Evolutionary conservation across 108 stramenopile genomes (phyloP), one percentile per base, ranked within the genome.

Genomic region (Nitzschia sp.): DNA sequence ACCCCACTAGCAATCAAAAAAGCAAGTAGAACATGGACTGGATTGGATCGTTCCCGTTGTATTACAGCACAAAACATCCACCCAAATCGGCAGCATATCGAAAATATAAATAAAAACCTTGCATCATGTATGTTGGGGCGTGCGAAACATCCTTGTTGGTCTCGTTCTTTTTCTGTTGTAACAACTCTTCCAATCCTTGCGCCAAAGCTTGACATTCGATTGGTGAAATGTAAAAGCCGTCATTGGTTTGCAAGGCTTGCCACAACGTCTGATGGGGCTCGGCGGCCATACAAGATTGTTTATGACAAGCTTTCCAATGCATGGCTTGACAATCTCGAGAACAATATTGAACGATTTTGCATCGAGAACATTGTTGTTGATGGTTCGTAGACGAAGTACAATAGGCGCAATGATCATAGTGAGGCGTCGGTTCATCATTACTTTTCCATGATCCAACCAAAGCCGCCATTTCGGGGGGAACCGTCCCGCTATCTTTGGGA

Each of bases 261-360:
- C 31, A 64, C 19, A 73, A 46, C 3, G 64, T 34, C 29, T 36
- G 38, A 28, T 32, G n/a, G 15, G 54, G 31, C 17, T 58, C 46
- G 1, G 72, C 72, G 18, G 61, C 46, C 9, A 64, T 25, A 31
- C 72, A 73, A 48, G 64, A 65, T 2, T 1, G 13, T 58, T 65
- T 64, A 56, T 73, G 72, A 31, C 61, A 36, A 2, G 64, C 51
- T 42, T 73, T 73, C 72, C 72, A 73, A 49, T 73, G 72, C 29
- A 45, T 3, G 1, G 55, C 42, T 48, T 73, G 72, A 48, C 72
- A 73, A 24, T 58, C 64, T 35, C 56, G 47, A 8, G 51, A 61
- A 54, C 70, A 71, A 60, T 71, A 65, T 19, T 48, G 33, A 19
- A 73, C 64, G 0, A 73, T 47, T 73, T 64, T 64, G 32, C 72